Conservation (phyloP, 164 flowering plant genomes). For the Magnolia kwangsiensis region DNA sequence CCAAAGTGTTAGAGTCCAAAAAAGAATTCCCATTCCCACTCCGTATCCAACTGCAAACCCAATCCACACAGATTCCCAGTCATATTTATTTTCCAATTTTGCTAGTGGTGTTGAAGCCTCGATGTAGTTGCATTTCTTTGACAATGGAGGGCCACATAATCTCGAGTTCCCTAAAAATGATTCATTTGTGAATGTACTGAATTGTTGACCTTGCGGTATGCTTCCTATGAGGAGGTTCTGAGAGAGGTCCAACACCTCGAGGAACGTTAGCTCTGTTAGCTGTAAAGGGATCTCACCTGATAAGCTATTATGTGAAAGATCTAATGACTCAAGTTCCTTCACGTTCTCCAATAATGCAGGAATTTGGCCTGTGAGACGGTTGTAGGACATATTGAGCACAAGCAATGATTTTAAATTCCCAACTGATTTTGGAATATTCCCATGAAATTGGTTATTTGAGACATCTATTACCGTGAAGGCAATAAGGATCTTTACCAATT, state of each 20-base stretch:
- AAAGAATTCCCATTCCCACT: conserved; percentile 10
- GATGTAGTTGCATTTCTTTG: background rate
- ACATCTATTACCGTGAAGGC: background rate
- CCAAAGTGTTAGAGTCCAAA: background rate
- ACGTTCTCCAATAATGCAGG: background rate
- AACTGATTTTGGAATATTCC: background rate
- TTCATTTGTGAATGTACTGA: background rate
- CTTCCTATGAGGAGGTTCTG: background rate
- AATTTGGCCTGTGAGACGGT: background rate
- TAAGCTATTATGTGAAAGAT: background rate
- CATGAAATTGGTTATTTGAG: background rate
- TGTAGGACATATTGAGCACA: background rate
- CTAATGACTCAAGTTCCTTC: background rate
- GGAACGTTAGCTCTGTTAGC: background rate
- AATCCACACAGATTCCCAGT: background rate
- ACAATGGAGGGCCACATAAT: background rate
- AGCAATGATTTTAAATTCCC: background rate
- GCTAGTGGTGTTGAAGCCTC: background rate
- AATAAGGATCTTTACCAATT: background rate
- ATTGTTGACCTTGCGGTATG: background rate
- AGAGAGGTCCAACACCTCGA: background rate
- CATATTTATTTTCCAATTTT: background rate
- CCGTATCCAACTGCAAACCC: background rate
- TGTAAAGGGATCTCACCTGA: background rate
- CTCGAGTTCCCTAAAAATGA: background rate